phyloP scores from a whole-genome alignment of 1,284 basidiomycete genomes.

The Cutaneotrichosporon cavernicola region DNA sequence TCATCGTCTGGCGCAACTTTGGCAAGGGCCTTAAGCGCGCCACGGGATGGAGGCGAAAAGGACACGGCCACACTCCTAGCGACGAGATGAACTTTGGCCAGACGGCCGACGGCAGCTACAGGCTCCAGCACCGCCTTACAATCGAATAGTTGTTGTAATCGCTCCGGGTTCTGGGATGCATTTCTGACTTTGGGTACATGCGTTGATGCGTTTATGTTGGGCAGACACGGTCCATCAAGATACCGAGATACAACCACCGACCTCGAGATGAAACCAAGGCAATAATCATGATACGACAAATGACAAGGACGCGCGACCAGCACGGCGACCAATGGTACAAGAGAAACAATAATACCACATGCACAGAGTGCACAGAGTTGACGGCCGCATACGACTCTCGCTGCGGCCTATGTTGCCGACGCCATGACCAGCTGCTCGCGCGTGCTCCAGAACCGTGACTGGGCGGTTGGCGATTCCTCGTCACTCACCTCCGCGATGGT shows the following conservation, averaged over 20 bases:
- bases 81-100: constrained; percentile 3
- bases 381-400: neutral
- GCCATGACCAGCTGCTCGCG: no score
- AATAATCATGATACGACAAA: neutral
- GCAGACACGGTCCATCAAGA: neutral
- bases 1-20: constrained; percentile 59
- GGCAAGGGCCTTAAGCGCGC: constrained; percentile 44
- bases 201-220: no score
- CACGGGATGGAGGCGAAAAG: neutral
- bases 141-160: constrained; percentile 11
- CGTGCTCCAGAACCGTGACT: neutral
- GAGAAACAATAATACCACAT: neutral
- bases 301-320: neutral
- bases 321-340: neutral
- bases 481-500: constrained; percentile 6
- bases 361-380: neutral
- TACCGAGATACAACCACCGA: neutral
- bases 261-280: neutral
- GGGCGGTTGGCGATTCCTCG: neutral
- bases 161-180: neutral
- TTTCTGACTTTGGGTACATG: neutral
- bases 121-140: constrained; percentile 4
- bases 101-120: neutral
- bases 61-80: neutral
- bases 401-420: neutral